phyloP scores from a whole-genome alignment of 1,284 basidiomycete species.

The Cryptococcus sp. region DNA sequence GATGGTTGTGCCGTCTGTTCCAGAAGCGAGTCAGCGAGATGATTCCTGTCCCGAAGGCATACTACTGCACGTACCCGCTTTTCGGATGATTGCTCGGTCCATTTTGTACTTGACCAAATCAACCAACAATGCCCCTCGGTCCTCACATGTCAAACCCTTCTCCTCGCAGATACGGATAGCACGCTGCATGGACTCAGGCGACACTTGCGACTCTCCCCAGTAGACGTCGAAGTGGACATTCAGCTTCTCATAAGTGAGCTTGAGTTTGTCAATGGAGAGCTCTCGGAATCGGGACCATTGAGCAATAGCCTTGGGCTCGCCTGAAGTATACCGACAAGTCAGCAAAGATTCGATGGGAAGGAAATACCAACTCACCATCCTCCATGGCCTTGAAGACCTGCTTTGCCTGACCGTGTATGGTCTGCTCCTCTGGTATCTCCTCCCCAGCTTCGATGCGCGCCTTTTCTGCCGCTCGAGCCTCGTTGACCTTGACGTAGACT shows the following conservation, averaged over 20 bases:
- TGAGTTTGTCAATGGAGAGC: constrained; percentile 87
- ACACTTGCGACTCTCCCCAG: constrained; percentile 88
- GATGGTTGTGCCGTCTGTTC: constrained; percentile 87
- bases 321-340: constrained; percentile 21
- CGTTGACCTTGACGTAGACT: constrained; percentile 91
- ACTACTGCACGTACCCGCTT: constrained; percentile 64
- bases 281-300: constrained; percentile 95
- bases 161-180: constrained; percentile 60
- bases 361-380: constrained; percentile 59
- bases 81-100: constrained; percentile 85
- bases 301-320: constrained; percentile 75
- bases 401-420: constrained; percentile 77
- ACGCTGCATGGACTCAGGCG: constrained; percentile 72
- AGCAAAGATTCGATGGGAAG: neutral
- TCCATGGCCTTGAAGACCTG: constrained; percentile 97
- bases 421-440: constrained; percentile 36
- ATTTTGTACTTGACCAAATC: constrained; percentile 86
- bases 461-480: constrained; percentile 64
- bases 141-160: constrained; percentile 61
- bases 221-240: constrained; percentile 95
- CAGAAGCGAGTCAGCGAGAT: constrained; percentile 2
- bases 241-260: constrained; percentile 82
- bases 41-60: neutral
- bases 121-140: constrained; percentile 72
- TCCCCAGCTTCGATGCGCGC: constrained; percentile 53